These are phyloP conservation scores for Ascochyta koolunga DNA, from an alignment of 2,329 filamentous ascomycete species.

Conservation along the genomic window DNA sequence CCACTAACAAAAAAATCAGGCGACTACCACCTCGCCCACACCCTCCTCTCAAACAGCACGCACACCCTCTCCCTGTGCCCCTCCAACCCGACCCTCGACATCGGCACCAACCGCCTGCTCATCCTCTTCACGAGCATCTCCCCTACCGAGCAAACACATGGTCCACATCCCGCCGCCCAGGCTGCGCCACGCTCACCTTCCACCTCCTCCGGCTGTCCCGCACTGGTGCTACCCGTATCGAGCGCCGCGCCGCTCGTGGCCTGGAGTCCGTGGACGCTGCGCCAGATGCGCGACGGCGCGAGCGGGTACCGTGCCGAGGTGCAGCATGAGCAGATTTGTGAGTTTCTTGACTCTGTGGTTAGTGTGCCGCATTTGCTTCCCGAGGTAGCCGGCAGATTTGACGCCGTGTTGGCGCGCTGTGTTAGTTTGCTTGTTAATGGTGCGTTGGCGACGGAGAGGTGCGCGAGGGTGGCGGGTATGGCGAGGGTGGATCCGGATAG, in stretches of 20 bases:
- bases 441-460: constrained; percentile 36
- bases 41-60: constrained; percentile 40
- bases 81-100: constrained; percentile 34
- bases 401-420: constrained; percentile 40
- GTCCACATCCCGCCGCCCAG: constrained; percentile 47
- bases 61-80: constrained; percentile 43
- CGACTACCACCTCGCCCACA: constrained; percentile 47
- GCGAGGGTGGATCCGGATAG: constrained; percentile 45
- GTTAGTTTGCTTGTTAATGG: constrained; percentile 49
- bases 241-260: constrained; percentile 36
- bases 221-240: constrained; percentile 45
- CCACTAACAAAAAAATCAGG: constrained; percentile 16
- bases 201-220: constrained; percentile 48
- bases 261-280: constrained; percentile 45
- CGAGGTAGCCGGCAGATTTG: constrained; percentile 34
- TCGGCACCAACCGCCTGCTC: constrained; percentile 44
- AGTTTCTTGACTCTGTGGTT: constrained; percentile 42
- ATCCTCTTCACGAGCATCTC: constrained; percentile 49
- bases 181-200: constrained; percentile 46
- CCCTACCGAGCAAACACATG: constrained; percentile 44
- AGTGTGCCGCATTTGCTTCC: constrained; percentile 32
- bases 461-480: constrained; percentile 15
- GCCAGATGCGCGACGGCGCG: constrained; percentile 33
- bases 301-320: constrained; percentile 29
- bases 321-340: constrained; percentile 46